Base-by-base conservation (phyloP, 73 alveolate genomes). In the Effrenium voratum region DNA sequence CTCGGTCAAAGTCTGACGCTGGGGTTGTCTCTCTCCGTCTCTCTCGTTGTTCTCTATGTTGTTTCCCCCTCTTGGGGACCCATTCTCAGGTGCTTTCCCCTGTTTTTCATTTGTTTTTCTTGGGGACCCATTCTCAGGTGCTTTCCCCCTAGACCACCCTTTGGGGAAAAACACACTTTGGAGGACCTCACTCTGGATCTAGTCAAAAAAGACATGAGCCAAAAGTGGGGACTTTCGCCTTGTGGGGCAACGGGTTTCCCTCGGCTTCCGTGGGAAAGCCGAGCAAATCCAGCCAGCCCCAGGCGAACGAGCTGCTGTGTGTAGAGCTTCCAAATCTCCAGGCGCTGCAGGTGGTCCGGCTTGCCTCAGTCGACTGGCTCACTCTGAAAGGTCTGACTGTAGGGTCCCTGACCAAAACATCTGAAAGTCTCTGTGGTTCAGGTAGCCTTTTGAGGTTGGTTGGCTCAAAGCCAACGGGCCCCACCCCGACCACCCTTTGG, bases 281-380 rank as follows among this genome's bases (percentile, higher is more conserved):
- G n/a, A n/a, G n/a, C n/a, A n/a, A 22, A 15, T 55, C 22, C 28
- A 22, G n/a, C 16, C 72, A 1, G 0, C 3, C 72, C n/a, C 72
- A 57, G 16, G 72, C 41, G 88, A 59, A 59, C 5, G n/a, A 45
- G 88, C 12, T 22, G 15, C 70, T 86, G 77, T 5, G 94, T 86
- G 47, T 86, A 86, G 38, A 86, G 94, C 24, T 86, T 86, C 94
- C 94, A 86, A 32, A 86, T 86, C 57, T 86, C 94, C 32, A 86
- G 94, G 19, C 94, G 59, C 55, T 86, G 94, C 36, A 86, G 49
- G 82, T 86, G 94, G 52, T 86, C 94, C 1, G 94, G 94, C 66
- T 86, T 86, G 55, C 88, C 88, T 77, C 16, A 28, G 41, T 40
- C n/a, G n/a, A n/a, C n/a, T n/a, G n/a, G n/a, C n/a, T n/a, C n/a